Conservation (phyloP, 1,284 basidiomycete genomes). For the Fistulinella cinereoalba region DNA sequence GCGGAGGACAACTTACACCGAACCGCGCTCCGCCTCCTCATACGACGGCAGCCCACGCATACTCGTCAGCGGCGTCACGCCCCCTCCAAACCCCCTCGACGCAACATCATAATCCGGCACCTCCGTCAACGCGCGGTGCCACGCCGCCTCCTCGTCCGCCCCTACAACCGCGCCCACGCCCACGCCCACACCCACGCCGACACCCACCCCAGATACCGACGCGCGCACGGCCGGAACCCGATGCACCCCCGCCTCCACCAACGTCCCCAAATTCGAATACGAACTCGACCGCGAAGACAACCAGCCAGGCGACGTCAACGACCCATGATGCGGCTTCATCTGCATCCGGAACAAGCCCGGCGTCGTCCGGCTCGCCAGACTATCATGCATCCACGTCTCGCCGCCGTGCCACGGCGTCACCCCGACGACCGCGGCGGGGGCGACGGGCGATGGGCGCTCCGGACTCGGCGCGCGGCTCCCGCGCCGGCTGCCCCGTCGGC, state of each 20-base stretch:
- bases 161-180: too few species aligned
- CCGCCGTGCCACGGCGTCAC: too few species aligned
- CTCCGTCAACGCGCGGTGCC: slow-evolving; percentile 63
- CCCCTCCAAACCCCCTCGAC: slow-evolving; percentile 79
- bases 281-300: slow-evolving; percentile 38
- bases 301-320: slow-evolving; percentile 35
- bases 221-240: too few species aligned
- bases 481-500: slow-evolving; percentile 43
- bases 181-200: too few species aligned
- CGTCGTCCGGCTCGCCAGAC: slow-evolving; percentile 49
- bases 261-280: slow-evolving; percentile 34
- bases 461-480: slow-evolving; percentile 50
- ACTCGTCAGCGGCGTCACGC: slow-evolving; percentile 78
- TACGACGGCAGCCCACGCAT: slow-evolving; percentile 77
- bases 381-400: slow-evolving; percentile 53
- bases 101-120: slow-evolving; percentile 86
- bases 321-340: slow-evolving; percentile 58
- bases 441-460: too few species aligned
- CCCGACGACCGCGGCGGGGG: too few species aligned
- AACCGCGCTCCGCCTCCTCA: slow-evolving; percentile 53
- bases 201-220: too few species aligned
- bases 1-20: too few species aligned
- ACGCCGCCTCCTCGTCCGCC: slow-evolving; percentile 33
- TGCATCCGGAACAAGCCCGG: slow-evolving; percentile 55
- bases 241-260: slow-evolving; percentile 7